Percentiles rank a stretch among this genome's conserved stretches.
Conservation (phyloP, 495 filamentous ascomycete genomes). For the Cladorrhinum samala region DNA sequence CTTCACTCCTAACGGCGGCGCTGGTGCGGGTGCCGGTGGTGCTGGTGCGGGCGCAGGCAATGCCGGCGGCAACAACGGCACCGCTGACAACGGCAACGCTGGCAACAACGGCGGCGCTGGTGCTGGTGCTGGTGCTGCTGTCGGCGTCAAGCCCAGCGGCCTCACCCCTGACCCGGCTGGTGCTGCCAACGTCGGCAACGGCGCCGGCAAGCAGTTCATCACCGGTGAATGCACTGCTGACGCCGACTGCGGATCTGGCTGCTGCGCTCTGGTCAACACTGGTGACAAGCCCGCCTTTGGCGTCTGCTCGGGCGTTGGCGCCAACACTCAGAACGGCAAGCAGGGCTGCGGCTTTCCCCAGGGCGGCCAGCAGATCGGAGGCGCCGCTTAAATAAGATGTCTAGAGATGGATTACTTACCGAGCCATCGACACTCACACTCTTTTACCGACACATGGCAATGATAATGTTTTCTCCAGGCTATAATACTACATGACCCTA, state of each 20-base stretch:
- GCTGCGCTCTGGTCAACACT: constrained; percentile 23
- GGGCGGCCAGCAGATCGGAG: constrained; percentile 6
- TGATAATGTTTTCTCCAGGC: neutral
- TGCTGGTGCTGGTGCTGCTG: neutral
- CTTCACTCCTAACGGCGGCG: constrained; percentile 23
- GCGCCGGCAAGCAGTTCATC: constrained; percentile 22
- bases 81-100: neutral
- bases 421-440: too few relatives aligned
- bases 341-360: constrained; percentile 41
- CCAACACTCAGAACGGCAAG: constrained; percentile 40
- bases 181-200: constrained; percentile 21
- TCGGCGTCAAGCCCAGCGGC: constrained; percentile 10
- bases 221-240: constrained; percentile 21
- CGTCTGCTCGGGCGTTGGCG: constrained; percentile 35
- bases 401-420: too few relatives aligned
- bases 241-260: constrained; percentile 23
- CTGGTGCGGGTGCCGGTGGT: neutral
- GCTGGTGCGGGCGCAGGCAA: neutral
- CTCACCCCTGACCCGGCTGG: constrained; percentile 21
- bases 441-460: neutral
- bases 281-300: constrained; percentile 22
- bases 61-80: neutral
- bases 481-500: neutral
- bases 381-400: neutral
- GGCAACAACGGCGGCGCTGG: neutral